phyloP scores from a whole-genome alignment of 352 stramenopile genomes.

The Thalassiosira hispida region DNA sequence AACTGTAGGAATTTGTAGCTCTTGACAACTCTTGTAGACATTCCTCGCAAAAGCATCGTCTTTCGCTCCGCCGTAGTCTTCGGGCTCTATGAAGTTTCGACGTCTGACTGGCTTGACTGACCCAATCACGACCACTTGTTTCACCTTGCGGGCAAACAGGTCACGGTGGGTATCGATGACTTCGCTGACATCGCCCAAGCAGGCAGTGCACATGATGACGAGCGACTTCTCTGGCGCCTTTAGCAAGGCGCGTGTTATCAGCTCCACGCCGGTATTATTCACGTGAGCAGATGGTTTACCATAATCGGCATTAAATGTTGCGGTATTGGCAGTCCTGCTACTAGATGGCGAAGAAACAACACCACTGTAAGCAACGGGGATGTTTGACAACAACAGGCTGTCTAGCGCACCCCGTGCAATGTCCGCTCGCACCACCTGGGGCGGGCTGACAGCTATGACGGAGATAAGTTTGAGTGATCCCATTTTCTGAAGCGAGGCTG shows the following conservation, averaged over 20 bases:
- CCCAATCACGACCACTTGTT: conserved; percentile 51
- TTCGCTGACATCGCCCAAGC: conserved; percentile 39
- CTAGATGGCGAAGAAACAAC: not conserved
- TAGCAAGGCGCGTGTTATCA: conserved; percentile 34
- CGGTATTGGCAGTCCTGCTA: not conserved
- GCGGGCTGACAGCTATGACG: conserved; percentile 25
- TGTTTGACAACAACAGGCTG: conserved; percentile 37
- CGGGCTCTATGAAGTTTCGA: conserved; percentile 25
- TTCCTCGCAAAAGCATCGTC: conserved; percentile 17
- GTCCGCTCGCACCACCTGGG: conserved; percentile 26
- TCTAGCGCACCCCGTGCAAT: conserved; percentile 48
- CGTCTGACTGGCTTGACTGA: conserved; percentile 30
- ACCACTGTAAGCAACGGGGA: conserved; percentile 45
- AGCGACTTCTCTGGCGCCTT: conserved; percentile 44
- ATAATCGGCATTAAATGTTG: conserved; percentile 22
- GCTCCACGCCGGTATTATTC: conserved; percentile 42
- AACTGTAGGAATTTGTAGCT: conserved; percentile 51
- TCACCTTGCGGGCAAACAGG: conserved; percentile 49
- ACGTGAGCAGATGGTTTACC: conserved; percentile 29
- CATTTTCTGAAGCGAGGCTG: conserved; percentile 41
- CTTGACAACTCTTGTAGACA: conserved; percentile 51
- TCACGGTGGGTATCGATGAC: conserved; percentile 36
- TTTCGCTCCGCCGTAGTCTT: conserved; percentile 9
- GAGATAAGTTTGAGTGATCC: conserved; percentile 39
- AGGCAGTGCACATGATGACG: conserved; percentile 48